Conservation (phyloP, 257 asterid genomes). For the Ballota nigra region DNA sequence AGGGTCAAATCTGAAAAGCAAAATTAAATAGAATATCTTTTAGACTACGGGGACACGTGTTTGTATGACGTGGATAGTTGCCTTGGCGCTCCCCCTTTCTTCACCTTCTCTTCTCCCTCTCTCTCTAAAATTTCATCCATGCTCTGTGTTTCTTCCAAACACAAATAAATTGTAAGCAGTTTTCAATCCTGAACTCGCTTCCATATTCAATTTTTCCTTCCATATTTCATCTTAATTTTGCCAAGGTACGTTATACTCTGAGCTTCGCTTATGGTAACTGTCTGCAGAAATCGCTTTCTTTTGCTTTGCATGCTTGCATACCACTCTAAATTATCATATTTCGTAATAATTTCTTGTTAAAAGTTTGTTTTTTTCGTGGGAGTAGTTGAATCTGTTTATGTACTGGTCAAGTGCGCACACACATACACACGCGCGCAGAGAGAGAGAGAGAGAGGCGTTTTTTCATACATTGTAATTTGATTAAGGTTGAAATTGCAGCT, state of each 20-base stretch:
- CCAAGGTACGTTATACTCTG: constrained; percentile 21
- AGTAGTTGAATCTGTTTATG: not conserved
- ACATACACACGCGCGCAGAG: too few relatives aligned
- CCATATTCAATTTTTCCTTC: not conserved
- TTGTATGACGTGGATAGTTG: constrained; percentile 54
- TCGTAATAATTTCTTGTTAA: not conserved
- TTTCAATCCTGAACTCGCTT: not conserved
- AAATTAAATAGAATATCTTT: not conserved
- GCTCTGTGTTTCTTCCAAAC: constrained; percentile 7
- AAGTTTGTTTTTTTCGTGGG: not conserved
- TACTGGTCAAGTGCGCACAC: not conserved
- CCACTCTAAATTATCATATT: not conserved
- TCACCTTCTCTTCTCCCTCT: constrained; percentile 9
- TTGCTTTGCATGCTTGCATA: constrained; percentile 9
- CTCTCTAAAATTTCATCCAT: constrained; percentile 28
- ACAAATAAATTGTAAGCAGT: constrained; percentile 17
- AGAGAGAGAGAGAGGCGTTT: not conserved
- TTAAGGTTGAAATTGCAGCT: constrained; percentile 1
- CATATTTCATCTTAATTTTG: not conserved
- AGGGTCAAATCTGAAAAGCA: constrained; percentile 2
- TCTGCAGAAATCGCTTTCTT: not conserved
- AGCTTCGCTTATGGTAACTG: not conserved
- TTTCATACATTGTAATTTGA: not conserved
- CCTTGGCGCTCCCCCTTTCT: constrained; percentile 44
- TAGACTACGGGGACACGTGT: constrained; percentile 46